phyloP scores from a whole-genome alignment of 192 early-diverging fungal species.

The Rhizophagus clarus region DNA sequence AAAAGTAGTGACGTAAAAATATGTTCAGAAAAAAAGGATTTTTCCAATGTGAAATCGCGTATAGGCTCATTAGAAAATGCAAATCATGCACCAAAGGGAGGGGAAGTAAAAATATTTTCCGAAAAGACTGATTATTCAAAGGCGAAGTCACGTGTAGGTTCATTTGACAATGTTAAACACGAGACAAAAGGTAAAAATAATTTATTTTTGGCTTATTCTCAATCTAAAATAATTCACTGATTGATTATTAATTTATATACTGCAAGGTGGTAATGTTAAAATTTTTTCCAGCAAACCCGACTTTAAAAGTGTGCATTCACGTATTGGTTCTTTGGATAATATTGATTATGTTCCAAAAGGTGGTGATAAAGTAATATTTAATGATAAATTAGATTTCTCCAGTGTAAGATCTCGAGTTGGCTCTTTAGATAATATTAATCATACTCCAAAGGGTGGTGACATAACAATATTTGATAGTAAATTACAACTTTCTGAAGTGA shows the following conservation, averaged over 20 bases:
- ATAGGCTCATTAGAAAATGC: constrained; percentile 49
- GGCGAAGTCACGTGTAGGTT: constrained; percentile 46
- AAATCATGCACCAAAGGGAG: constrained; percentile 46
- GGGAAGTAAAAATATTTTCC: constrained; percentile 36
- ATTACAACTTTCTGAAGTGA: constrained; percentile 24
- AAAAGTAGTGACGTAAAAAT: constrained; percentile 43
- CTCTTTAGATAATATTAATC: constrained; percentile 47
- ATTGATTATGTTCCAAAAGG: constrained; percentile 46
- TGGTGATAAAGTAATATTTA: constrained; percentile 43
- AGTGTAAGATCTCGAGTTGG: constrained; percentile 45
- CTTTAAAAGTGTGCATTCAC: constrained; percentile 40
- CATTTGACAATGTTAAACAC: constrained; percentile 42
- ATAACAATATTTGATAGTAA: constrained; percentile 42
- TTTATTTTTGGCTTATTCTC: not conserved
- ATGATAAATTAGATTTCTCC: constrained; percentile 38
- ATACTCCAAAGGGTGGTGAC: constrained; percentile 46
- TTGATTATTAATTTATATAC: constrained; percentile 44
- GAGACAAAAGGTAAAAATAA: constrained; percentile 40
- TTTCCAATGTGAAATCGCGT: constrained; percentile 43
- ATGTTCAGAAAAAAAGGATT: constrained; percentile 37
- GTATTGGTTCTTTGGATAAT: constrained; percentile 49
- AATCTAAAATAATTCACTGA: constrained; percentile 38
- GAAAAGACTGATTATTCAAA: constrained; percentile 32
- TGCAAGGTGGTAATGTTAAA: constrained; percentile 43
- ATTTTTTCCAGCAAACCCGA: constrained; percentile 42